Evolutionary conservation across 164 flowering plant species (phyloP).

Genomic region (Amborella trichopoda): DNA sequence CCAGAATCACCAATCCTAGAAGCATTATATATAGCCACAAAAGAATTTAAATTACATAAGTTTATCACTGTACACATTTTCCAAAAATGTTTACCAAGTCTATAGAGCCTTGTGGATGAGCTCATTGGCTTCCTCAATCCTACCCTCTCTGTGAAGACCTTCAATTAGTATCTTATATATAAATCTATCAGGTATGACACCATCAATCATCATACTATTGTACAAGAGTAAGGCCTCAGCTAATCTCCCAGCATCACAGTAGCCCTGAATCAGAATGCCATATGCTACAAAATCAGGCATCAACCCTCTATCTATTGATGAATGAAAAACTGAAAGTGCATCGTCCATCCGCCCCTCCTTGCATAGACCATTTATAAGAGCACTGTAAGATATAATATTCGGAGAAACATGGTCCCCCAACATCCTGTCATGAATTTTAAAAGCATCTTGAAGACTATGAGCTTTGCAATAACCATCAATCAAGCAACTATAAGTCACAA

Average conservation of each 20-base stretch:
- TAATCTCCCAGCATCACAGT: slow-evolving; percentile 30
- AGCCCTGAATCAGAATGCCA: slow-evolving; percentile 33
- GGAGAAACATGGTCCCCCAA: slow-evolving; percentile 22
- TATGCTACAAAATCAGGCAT: slow-evolving; percentile 46
- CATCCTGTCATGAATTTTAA: slow-evolving; percentile 36
- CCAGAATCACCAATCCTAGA: too few species aligned
- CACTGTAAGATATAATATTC: slow-evolving; percentile 34
- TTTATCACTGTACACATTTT: too few species aligned
- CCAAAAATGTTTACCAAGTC: too few species aligned
- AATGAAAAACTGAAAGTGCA: slow-evolving; percentile 26
- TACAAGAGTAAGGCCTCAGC: slow-evolving; percentile 27
- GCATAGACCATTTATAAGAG: slow-evolving; percentile 46
- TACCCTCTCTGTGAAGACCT: slow-evolving; percentile 38
- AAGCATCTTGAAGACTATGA: slow-evolving; percentile 13
- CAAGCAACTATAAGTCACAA: slow-evolving; percentile 36
- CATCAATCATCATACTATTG: slow-evolving; percentile 24
- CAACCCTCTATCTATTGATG: slow-evolving; percentile 20
- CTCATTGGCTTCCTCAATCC: slow-evolving; percentile 37
- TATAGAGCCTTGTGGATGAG: too few species aligned
- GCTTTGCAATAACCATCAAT: slow-evolving; percentile 38
- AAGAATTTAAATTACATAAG: too few species aligned
- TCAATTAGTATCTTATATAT: slow-evolving; percentile 14
- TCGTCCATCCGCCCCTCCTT: slow-evolving; percentile 30
- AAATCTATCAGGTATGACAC: slow-evolving; percentile 26
- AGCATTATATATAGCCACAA: too few species aligned